These are phyloP conservation scores for Aspergillus tanneri DNA, from an alignment of 2,329 filamentous ascomycete genomes.

Conservation along the genomic window DNA sequence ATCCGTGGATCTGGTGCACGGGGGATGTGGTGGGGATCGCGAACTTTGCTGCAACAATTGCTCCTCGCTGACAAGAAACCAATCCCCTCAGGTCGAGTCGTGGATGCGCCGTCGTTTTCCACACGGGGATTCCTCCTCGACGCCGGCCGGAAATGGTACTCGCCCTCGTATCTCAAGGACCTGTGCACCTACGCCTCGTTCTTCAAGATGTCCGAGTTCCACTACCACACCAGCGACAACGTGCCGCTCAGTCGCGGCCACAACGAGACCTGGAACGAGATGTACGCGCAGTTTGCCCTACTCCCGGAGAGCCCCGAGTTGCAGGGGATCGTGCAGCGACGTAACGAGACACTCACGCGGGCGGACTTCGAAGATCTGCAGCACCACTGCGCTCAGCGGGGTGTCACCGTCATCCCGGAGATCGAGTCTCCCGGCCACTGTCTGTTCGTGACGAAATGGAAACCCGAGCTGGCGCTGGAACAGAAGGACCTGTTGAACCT, in stretches of 20 bases:
- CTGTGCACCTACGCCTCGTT: conserved; percentile 61
- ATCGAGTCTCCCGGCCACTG: conserved; percentile 61
- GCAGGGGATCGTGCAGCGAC: conserved; percentile 50
- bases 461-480: conserved; percentile 53
- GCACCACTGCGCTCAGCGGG: conserved; percentile 52
- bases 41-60: conserved; percentile 55
- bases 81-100: conserved; percentile 45
- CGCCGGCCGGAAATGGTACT: conserved; percentile 57
- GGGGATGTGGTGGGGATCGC: conserved; percentile 60
- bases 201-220: conserved; percentile 61
- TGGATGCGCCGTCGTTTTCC: conserved; percentile 54
- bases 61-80: conserved; percentile 35
- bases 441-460: conserved; percentile 59
- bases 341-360: conserved; percentile 57
- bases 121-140: conserved; percentile 55
- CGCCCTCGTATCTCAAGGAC: conserved; percentile 55
- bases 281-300: conserved; percentile 58
- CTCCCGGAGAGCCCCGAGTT: conserved; percentile 52
- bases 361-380: conserved; percentile 56
- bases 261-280: conserved; percentile 47
- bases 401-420: conserved; percentile 60
- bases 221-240: conserved; percentile 60
- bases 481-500: conserved; percentile 57
- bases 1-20: conserved; percentile 56
- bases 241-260: conserved; percentile 52